Percentiles rank a stretch among this genome's conserved stretches.
phyloP scores from a whole-genome alignment of 148 eudicot species.

The Rhododendron williamsianum region DNA sequence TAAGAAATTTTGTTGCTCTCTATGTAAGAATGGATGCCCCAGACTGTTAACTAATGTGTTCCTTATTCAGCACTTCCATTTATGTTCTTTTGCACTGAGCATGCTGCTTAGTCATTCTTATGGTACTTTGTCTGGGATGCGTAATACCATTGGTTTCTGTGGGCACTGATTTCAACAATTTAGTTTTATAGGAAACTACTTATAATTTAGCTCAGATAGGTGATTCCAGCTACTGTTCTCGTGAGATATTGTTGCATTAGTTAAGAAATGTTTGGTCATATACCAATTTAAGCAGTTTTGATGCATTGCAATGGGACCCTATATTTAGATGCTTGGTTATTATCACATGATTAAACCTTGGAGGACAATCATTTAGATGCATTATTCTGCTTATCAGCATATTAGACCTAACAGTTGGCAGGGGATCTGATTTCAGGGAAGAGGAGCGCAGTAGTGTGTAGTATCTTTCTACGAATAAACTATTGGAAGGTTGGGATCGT shows the following conservation, averaged over 20 bases:
- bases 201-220: background rate
- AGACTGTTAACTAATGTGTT: background rate
- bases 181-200: background rate
- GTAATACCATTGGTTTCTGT: background rate
- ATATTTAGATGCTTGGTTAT: background rate
- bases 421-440: conserved; percentile 14
- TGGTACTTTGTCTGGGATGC: background rate
- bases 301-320: background rate
- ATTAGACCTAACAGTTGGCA: background rate
- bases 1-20: no score
- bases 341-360: background rate
- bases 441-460: conserved; percentile 2
- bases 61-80: background rate
- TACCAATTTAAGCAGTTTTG: background rate
- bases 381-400: background rate
- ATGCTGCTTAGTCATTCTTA: background rate
- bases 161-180: background rate
- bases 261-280: background rate
- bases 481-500: conserved; percentile 13
- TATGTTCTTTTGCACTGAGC: background rate
- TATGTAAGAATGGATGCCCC: no score
- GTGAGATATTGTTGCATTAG: background rate
- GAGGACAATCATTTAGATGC: background rate
- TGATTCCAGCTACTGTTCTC: background rate
- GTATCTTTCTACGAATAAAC: conserved; percentile 9